A percentile compares a stretch with the other conserved stretches of the same genome.
These are phyloP conservation scores for Talaromyces funiculosus DNA, from an alignment of 2,329 filamentous ascomycete species.

Conservation along the genomic window DNA sequence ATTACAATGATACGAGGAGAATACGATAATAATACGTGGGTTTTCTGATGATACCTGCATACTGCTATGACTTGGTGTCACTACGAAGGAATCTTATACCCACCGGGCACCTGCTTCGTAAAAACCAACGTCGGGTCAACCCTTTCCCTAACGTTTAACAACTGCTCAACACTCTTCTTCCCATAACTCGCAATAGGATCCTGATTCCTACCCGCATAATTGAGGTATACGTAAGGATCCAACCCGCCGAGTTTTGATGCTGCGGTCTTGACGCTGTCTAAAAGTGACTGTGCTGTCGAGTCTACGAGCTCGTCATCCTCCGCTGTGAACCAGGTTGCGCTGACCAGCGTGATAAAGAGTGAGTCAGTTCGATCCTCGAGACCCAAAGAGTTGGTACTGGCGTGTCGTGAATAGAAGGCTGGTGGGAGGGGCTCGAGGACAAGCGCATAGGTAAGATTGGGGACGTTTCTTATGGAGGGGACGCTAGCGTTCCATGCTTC, in stretches of 20 bases:
- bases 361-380: too few species aligned
- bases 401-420: too few species aligned
- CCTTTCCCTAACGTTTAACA: background rate
- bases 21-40: background rate
- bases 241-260: too few species aligned
- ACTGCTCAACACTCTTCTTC: background rate
- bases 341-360: too few species aligned
- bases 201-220: background rate
- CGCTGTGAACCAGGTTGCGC: too few species aligned
- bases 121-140: background rate
- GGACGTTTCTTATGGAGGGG: background rate
- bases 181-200: background rate
- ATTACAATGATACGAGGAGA: background rate
- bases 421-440: too few species aligned
- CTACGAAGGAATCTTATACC: constrained; percentile 3
- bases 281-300: too few species aligned
- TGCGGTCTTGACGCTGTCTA: too few species aligned
- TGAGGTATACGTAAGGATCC: background rate
- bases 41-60: background rate
- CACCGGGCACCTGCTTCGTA: background rate
- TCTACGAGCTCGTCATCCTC: too few species aligned
- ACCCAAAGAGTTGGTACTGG: too few species aligned
- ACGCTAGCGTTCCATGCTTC: constrained; percentile 9
- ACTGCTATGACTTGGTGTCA: background rate
- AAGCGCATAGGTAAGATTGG: too few species aligned